A percentile compares a stretch with the other conserved stretches of the same genome.
These are phyloP conservation scores for Hypoxylon sp. DNA, from an alignment of 2,329 filamentous ascomycete genomes.

Conservation along the genomic window DNA sequence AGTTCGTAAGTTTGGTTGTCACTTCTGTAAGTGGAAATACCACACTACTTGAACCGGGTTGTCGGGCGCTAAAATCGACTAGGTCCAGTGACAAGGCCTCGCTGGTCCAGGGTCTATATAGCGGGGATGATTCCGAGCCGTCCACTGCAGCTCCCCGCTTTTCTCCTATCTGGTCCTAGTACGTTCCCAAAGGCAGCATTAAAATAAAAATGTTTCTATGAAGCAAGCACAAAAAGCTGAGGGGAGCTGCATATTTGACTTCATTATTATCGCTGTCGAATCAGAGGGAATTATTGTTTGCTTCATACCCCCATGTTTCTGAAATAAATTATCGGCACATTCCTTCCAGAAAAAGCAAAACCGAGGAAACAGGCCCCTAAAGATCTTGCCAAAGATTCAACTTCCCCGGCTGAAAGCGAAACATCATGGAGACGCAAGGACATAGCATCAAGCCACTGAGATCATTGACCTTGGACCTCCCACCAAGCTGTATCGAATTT, in stretches of 20 bases:
- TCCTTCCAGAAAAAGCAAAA: neutral
- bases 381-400: slow-evolving; percentile 4
- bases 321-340: neutral
- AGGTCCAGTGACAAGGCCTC: slow-evolving; percentile 25
- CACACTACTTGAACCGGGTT: slow-evolving; percentile 24
- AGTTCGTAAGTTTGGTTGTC: slow-evolving; percentile 15
- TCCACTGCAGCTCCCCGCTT: slow-evolving; percentile 25
- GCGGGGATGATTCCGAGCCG: slow-evolving; percentile 50
- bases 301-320: neutral
- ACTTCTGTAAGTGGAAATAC: slow-evolving; percentile 32
- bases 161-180: slow-evolving; percentile 24
- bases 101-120: slow-evolving; percentile 43
- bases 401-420: slow-evolving; percentile 6
- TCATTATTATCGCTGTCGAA: neutral
- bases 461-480: slow-evolving; percentile 72
- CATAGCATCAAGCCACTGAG: slow-evolving; percentile 59
- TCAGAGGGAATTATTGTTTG: neutral
- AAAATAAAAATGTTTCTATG: slow-evolving; percentile 9
- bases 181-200: slow-evolving; percentile 13
- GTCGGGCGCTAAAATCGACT: slow-evolving; percentile 36
- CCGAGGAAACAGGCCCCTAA: neutral
- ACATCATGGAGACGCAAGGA: slow-evolving; percentile 41
- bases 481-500: slow-evolving; percentile 85
- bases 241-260: slow-evolving; percentile 8
- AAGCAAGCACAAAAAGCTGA: slow-evolving; percentile 30